phyloP scores from a whole-genome alignment of 352 stramenopile genomes.

The Pythium aristosporum region DNA sequence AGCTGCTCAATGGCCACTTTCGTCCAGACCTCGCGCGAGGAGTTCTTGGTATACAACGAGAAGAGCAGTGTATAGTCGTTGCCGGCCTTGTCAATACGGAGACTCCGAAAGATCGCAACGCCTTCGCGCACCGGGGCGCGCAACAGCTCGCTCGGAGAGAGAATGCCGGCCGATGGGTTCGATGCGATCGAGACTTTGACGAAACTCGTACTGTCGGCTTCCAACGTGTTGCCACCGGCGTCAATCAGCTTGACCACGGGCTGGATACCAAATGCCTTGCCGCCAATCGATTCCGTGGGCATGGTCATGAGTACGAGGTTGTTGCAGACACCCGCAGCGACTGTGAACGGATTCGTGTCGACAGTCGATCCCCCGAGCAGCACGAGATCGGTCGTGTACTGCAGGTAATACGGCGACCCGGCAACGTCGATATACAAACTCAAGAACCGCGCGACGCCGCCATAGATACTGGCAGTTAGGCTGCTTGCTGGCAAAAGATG shows the following conservation, averaged over 20 bases:
- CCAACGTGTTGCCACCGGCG: constrained; percentile 62
- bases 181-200: constrained; percentile 65
- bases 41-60: constrained; percentile 51
- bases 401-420: constrained; percentile 73
- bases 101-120: constrained; percentile 62
- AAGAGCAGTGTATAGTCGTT: constrained; percentile 77
- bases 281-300: constrained; percentile 44
- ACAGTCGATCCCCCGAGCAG: constrained; percentile 49
- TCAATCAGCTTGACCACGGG: constrained; percentile 80
- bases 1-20: constrained; percentile 56
- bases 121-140: constrained; percentile 44
- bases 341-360: constrained; percentile 79
- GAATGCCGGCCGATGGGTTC: constrained; percentile 60
- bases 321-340: constrained; percentile 55
- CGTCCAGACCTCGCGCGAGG: constrained; percentile 36
- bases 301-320: constrained; percentile 46
- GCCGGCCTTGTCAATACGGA: constrained; percentile 74
- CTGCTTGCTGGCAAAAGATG: constrained; percentile 44
- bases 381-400: constrained; percentile 61
- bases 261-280: constrained; percentile 71
- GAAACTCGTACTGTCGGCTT: constrained; percentile 64
- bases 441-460: constrained; percentile 58
- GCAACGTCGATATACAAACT: constrained; percentile 72
- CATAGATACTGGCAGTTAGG: constrained; percentile 55
- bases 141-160: constrained; percentile 46